Conservation (phyloP, 2,329 filamentous ascomycete species). For the Pleoardoris graminearum region DNA sequence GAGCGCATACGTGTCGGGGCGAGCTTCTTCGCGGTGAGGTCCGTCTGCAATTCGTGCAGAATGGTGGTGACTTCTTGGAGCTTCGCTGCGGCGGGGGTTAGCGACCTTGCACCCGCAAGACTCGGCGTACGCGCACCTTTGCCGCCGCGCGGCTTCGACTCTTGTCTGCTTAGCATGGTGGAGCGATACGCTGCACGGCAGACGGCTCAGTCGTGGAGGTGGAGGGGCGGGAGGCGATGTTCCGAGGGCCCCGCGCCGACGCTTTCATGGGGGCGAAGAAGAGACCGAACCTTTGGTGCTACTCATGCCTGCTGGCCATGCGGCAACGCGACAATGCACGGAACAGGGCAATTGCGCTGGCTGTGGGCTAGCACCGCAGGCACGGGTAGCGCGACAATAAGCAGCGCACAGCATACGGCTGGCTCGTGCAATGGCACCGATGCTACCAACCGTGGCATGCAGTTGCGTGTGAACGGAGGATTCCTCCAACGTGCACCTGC, state of each 20-base stretch:
- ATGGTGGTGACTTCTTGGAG: slow-evolving; percentile 68
- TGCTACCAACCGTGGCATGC: no score
- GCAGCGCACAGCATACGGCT: no score
- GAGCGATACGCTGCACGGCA: neutral
- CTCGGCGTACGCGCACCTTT: slow-evolving; percentile 17
- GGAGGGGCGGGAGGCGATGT: neutral
- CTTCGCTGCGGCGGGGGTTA: slow-evolving; percentile 57
- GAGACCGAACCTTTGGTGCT: no score
- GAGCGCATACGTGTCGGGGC: slow-evolving; percentile 59
- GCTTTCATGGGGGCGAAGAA: neutral
- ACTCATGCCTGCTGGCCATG: no score
- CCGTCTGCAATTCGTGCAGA: slow-evolving; percentile 63
- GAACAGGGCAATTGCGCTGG: no score
- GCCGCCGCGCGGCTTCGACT: slow-evolving; percentile 20
- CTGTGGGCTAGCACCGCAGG: no score
- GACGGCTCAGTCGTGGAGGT: neutral
- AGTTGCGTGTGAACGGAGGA: no score
- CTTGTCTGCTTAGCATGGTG: slow-evolving; percentile 20
- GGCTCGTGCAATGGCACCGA: no score
- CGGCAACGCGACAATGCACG: no score
- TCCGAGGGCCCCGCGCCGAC: slow-evolving; percentile 6
- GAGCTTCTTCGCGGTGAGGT: slow-evolving; percentile 64
- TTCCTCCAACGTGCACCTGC: no score
- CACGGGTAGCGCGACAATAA: no score
- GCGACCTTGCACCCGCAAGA: neutral